These are phyloP conservation scores for Fusarium brevicatenulatum DNA, from an alignment of 2,329 filamentous ascomycete genomes.

Conservation along the genomic window DNA sequence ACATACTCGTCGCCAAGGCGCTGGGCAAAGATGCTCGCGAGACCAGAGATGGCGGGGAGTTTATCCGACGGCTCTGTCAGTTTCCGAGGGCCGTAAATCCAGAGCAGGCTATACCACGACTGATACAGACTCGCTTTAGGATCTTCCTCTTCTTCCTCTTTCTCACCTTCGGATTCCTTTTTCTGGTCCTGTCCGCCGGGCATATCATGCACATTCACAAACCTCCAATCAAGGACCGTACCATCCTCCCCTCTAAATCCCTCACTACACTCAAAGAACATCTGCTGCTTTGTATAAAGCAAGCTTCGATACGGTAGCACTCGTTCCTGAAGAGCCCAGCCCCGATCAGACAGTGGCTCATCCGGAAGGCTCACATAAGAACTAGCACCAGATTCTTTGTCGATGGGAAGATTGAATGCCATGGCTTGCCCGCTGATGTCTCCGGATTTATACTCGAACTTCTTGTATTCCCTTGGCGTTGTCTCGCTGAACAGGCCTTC, in stretches of 20 bases:
- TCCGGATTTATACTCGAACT: neutral
- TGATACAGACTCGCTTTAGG: neutral
- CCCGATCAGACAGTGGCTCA: neutral
- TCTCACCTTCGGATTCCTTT: fast-evolving
- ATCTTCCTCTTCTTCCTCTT: fast-evolving
- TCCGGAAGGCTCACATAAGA: neutral
- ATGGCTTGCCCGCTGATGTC: neutral
- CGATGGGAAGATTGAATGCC: neutral
- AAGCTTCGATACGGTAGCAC: neutral
- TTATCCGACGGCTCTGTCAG: slow-evolving; percentile 3
- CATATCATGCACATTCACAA: neutral
- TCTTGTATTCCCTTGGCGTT: neutral
- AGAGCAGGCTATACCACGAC: neutral
- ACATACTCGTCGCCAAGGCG: neutral
- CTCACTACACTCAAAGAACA: neutral
- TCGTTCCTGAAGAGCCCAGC: neutral
- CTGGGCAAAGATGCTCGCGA: neutral
- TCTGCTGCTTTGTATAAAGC: neutral
- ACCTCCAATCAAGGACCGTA: neutral
- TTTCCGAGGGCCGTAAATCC: neutral
- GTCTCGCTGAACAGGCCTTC: neutral
- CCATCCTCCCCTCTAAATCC: neutral
- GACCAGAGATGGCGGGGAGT: slow-evolving; percentile 1
- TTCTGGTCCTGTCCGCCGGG: fast-evolving
- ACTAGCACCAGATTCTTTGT: neutral